These are phyloP conservation scores for Ascodesmis nigricans DNA, from an alignment of 495 filamentous ascomycete genomes.

Conservation along the genomic window DNA sequence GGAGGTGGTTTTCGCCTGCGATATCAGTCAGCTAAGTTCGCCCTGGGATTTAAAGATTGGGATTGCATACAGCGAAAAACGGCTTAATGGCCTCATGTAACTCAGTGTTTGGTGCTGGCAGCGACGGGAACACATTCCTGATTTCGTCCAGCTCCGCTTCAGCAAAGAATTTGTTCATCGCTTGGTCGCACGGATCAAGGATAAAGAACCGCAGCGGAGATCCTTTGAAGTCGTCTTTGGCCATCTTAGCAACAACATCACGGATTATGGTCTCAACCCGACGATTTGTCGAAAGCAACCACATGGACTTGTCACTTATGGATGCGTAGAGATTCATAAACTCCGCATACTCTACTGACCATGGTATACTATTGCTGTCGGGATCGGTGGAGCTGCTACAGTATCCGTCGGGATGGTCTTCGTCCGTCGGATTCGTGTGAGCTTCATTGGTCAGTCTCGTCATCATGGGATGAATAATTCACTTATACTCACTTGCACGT, in stretches of 20 bases:
- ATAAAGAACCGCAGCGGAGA: slow-evolving; percentile 12
- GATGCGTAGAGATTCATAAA: slow-evolving; percentile 7
- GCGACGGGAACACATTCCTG: slow-evolving; percentile 1
- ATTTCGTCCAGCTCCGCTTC: slow-evolving; percentile 9
- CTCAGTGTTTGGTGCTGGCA: slow-evolving; percentile 6
- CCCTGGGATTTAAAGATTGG: not conserved
- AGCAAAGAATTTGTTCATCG: slow-evolving; percentile 4
- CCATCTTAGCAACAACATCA: slow-evolving; percentile 4
- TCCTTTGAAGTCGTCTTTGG: slow-evolving; percentile 8
- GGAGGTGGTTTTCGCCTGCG: slow-evolving; percentile 7
- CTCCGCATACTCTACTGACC: too few species aligned
- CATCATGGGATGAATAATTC: too few species aligned
- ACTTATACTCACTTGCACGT: too few species aligned
- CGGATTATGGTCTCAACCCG: slow-evolving; percentile 10
- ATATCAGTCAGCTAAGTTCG: not conserved
- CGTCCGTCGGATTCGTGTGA: too few species aligned
- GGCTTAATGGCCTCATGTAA: slow-evolving; percentile 9
- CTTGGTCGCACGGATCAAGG: slow-evolving; percentile 7
- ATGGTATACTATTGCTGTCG: too few species aligned
- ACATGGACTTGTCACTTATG: slow-evolving; percentile 8
- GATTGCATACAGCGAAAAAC: slow-evolving; percentile 5
- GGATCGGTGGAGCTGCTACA: too few species aligned
- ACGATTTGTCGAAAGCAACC: slow-evolving; percentile 12
- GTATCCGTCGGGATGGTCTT: too few species aligned
- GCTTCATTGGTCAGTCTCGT: too few species aligned